Base-by-base conservation (phyloP, 345 rosid genomes). In the Passiflora organensis region DNA sequence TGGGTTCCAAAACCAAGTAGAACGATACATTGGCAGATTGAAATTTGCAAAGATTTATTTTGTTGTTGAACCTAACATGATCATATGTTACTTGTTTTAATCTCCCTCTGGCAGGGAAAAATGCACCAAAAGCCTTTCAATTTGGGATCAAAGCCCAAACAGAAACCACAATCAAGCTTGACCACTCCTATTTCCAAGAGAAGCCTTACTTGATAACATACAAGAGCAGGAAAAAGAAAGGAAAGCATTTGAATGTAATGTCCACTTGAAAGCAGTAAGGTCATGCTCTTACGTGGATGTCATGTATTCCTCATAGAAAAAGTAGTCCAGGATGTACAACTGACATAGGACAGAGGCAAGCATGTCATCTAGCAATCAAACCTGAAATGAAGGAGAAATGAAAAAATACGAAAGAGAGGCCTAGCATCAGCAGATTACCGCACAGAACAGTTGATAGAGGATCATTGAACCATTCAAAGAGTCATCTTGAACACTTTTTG, bases 231-330 rank as follows among this genome's bases (percentile, higher is more conserved):
- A 20, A 23, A 53, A 44, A 57, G 51, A 43, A 49, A 46, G 23
- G 13, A 14, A 12, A 25, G 45, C 28, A 51, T 16, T 54, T 15
- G 28, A 47, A 6, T 41, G 43, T 18, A 16, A 55, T n/a, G 46
- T 41, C 43, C n/a, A 13, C 21, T 54, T 44, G 44, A 19, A 21
- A 46, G 54, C 55, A 62, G 32, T 24, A 23, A 56, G 6, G 53
- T 37, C 57, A 46, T 20, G 57, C 46, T 82, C 95, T 86, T 84
- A 93, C 80, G 99, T 89, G 55, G 96, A 77, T 64, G 91, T 81
- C 96, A 93, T 89, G 65, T 86, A 89, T 70, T 93, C 94, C 62
- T 93, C 96, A 32, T 88, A 53, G 56, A 81, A 66, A 36, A 93
- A 86, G 77, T 93, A 93, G 79, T 78, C 86, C 74, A 89, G 57